Evolutionary conservation across 2,329 filamentous ascomycete species (phyloP).

Genomic region (Exophiala phaeomuriformis): DNA sequence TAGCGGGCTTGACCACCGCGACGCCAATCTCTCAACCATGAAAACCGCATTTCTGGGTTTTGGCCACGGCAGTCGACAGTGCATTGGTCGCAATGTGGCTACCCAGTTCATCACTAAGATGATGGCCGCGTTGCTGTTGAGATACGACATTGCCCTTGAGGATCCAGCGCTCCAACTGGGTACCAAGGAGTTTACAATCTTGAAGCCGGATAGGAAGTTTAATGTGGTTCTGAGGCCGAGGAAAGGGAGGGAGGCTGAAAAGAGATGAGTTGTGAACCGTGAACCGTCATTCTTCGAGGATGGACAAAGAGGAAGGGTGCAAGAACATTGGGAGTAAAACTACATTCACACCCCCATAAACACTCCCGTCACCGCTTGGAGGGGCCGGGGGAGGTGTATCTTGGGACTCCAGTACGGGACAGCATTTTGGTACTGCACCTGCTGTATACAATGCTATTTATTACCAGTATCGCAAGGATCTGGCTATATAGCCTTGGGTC

Average conservation of each 20-base stretch:
- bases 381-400: no score
- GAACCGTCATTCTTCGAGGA: no score
- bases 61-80: slow-evolving; percentile 18
- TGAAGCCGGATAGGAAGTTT: slow-evolving; percentile 17
- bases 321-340: no score
- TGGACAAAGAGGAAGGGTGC: no score
- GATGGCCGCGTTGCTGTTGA: slow-evolving; percentile 16
- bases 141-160: slow-evolving; percentile 17
- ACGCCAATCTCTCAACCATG: slow-evolving; percentile 15
- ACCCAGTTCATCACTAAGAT: slow-evolving; percentile 20
- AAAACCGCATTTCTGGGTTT: slow-evolving; percentile 17
- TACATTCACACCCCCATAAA: no score
- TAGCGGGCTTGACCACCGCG: background rate
- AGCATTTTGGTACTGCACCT: no score
- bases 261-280: no score
- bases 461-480: no score
- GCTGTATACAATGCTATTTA: no score
- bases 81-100: slow-evolving; percentile 19
- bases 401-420: no score
- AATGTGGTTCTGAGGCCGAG: slow-evolving; percentile 17
- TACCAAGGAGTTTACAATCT: slow-evolving; percentile 19
- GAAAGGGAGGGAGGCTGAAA: background rate
- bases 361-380: no score
- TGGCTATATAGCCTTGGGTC: no score
- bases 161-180: slow-evolving; percentile 14